Evolutionary conservation across 306 rosid genomes (phyloP).

Genomic region (Castanea mollissima): DNA sequence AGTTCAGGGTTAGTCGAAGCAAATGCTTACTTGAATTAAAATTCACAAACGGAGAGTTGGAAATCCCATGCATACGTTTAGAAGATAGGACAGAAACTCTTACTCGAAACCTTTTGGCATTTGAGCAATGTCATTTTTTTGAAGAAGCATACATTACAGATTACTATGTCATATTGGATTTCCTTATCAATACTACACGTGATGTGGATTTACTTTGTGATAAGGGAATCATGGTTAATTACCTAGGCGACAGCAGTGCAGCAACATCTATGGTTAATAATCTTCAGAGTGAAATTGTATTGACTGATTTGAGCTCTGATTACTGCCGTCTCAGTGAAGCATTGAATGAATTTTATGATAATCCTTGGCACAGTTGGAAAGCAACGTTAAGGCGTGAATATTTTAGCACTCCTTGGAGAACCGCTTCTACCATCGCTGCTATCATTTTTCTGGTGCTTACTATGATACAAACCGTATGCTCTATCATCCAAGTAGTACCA

Average conservation of each 20-base stretch:
- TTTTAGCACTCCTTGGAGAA: conserved; percentile 29
- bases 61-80: neutral
- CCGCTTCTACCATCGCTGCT: conserved; percentile 15
- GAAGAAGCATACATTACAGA: neutral
- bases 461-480: neutral
- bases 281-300: neutral
- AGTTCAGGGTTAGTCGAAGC: neutral
- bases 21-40: neutral
- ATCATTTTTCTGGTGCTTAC: conserved; percentile 18
- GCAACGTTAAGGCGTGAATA: conserved; percentile 27
- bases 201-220: conserved; percentile 27
- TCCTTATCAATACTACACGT: neutral
- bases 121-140: conserved; percentile 4
- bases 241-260: conserved; percentile 23
- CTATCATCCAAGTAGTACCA: conserved; percentile 15
- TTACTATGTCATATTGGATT: neutral
- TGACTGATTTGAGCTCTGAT: rapidly evolving
- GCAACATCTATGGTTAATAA: conserved; percentile 25
- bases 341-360: conserved; percentile 19
- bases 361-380: conserved; percentile 14
- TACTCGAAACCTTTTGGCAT: conserved; percentile 5
- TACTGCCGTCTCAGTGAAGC: neutral
- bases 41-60: neutral
- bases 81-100: neutral
- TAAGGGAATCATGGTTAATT: conserved; percentile 23